Base-by-base conservation (phyloP, 225 moss, liverwort and hornwort genomes). In the Takakia lepidozioides region DNA sequence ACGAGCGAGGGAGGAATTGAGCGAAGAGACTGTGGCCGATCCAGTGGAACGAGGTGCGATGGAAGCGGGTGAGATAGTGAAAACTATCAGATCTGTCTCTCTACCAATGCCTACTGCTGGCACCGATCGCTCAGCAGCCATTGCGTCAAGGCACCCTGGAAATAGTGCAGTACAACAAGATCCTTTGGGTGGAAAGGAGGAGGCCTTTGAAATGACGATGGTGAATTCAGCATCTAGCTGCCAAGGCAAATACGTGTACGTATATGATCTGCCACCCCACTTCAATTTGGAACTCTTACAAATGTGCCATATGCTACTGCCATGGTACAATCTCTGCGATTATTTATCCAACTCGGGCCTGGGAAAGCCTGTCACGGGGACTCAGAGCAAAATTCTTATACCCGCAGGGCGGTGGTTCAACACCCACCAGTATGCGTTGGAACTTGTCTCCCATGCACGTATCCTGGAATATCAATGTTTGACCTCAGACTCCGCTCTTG, bases 291-390 rank as follows among this genome's bases (percentile, higher is more conserved):
- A 89, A 39, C 79, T 95, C 0, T 66, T 51, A 2, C 61, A 70
- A 52, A 68, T 86, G 26, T 95, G 93, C 52, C 71, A 74, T 51
- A 65, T 68, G 0, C 64, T 95, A 24, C 25, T 95, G 29, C 74
- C 74, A 0, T 95, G 93, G 93, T 84, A 86, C 48, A 63, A 74
- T 62, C 81, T 95, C 54, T 95, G 93, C 55, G 79, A 74, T 25
- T 87, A 84, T 54, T 90, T 90, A 50, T 25, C 56, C 4, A 80
- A 90, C 8, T 54, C 84, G 24, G 95, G 95, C 0, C 71, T 85
- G 64, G 95, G 95, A 2, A 54, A 61, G 21, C 56, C 58, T 27
- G 69, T 83, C 2, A 64, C 27, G 48, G 63, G 38, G 40, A 80
- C 50, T 47, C 62, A 56, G 5, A n/a, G n/a, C n/a, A n/a, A n/a